Conservation (phyloP, 2,329 filamentous ascomycete species). For the Sarocladium strictum region DNA sequence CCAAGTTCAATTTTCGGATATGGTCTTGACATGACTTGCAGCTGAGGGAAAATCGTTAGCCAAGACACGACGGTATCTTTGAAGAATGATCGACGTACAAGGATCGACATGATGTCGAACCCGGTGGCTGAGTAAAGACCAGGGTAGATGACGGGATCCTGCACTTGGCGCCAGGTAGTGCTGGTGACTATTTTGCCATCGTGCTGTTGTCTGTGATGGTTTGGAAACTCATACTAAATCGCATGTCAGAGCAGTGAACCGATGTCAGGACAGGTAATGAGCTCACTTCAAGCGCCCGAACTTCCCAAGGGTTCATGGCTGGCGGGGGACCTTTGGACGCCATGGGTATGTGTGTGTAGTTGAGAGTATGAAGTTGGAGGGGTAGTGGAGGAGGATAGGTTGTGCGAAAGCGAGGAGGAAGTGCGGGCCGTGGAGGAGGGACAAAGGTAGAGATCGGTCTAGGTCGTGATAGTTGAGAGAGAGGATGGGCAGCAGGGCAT, state of each 20-base stretch:
- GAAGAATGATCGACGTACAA: conserved; percentile 33
- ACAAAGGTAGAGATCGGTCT: not conserved
- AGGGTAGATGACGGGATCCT: conserved; percentile 47
- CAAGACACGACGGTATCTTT: not conserved
- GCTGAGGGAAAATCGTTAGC: conserved; percentile 23
- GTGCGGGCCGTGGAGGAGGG: not conserved
- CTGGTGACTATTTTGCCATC: not conserved
- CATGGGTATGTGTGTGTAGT: not conserved
- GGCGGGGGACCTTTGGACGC: conserved; percentile 13
- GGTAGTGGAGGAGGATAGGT: not conserved
- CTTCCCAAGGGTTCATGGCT: conserved; percentile 29
- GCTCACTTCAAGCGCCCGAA: conserved; percentile 28
- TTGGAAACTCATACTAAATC: conserved; percentile 5
- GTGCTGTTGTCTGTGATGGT: not conserved
- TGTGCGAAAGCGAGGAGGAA: too few species aligned
- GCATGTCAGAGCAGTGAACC: not conserved
- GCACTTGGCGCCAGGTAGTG: conserved; percentile 20
- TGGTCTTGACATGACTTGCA: conserved; percentile 61
- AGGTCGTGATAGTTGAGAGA: not conserved
- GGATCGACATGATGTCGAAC: conserved; percentile 48
- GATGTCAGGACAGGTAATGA: not conserved
- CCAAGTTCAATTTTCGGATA: conserved; percentile 75
- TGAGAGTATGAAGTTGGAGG: not conserved
- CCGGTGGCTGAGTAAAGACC: conserved; percentile 50
- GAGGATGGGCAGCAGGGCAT: not conserved